phyloP scores from a whole-genome alignment of 2,329 filamentous ascomycete species.

The Akanthomyces lecanii region DNA sequence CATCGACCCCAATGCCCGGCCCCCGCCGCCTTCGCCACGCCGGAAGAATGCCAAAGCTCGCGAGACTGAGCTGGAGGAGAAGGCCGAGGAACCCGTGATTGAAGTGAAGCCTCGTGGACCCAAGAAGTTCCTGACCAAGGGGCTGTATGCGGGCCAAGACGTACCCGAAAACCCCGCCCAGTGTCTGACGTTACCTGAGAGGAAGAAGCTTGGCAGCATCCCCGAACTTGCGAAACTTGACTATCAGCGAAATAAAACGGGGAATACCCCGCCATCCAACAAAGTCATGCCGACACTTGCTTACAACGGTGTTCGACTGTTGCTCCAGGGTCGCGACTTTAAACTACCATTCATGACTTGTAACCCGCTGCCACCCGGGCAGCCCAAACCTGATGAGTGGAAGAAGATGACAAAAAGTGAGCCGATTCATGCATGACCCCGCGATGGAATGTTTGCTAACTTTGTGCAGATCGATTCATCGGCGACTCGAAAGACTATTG shows the following conservation, averaged over 20 bases:
- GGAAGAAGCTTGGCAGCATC: slow-evolving; percentile 45
- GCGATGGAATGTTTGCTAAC: slow-evolving; percentile 26
- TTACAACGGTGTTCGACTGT: slow-evolving; percentile 66
- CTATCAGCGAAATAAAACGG: too few relatives aligned
- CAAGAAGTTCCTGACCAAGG: slow-evolving; percentile 78
- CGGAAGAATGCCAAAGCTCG: slow-evolving; percentile 33
- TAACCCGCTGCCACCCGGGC: slow-evolving; percentile 76
- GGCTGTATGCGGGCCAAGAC: slow-evolving; percentile 82
- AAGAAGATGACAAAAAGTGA: slow-evolving; percentile 85
- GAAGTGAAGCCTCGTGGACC: slow-evolving; percentile 41
- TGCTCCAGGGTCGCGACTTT: slow-evolving; percentile 75
- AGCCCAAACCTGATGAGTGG: slow-evolving; percentile 92
- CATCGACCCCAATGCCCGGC: slow-evolving; percentile 41
- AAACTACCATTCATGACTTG: slow-evolving; percentile 88
- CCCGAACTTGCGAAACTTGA: slow-evolving; percentile 36
- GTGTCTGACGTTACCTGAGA: slow-evolving; percentile 47
- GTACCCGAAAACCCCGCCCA: slow-evolving; percentile 43
- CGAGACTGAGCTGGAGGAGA: slow-evolving; percentile 21
- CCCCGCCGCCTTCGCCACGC: slow-evolving; percentile 32
- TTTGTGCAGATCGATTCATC: slow-evolving; percentile 72
- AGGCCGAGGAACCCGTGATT: slow-evolving; percentile 35
- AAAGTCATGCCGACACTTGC: slow-evolving; percentile 69
- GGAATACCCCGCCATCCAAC: slow-evolving; percentile 40
- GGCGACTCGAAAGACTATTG: slow-evolving; percentile 76
- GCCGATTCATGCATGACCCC: neutral